Evolutionary conservation across 2,329 filamentous ascomycete genomes (phyloP).

Genomic region (Dendrostoma leiphaemia): DNA sequence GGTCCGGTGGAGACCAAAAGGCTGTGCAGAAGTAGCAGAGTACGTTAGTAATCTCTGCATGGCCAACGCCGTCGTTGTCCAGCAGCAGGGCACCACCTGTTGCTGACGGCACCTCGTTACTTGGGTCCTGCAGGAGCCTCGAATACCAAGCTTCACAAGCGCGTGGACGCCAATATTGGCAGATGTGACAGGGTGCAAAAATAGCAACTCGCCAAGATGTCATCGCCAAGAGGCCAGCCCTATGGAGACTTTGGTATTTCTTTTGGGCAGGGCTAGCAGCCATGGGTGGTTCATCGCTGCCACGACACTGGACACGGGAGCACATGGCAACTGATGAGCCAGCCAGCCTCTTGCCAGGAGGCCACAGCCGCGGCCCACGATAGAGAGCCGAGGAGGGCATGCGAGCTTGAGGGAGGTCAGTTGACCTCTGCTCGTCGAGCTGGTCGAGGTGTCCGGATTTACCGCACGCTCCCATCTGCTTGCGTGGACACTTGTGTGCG

Average conservation of each 20-base stretch:
- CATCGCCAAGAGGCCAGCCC: not conserved
- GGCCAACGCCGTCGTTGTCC: too few species aligned
- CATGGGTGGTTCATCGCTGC: not conserved
- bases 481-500: not conserved
- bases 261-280: not conserved
- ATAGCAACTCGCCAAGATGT: not conserved
- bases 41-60: too few species aligned
- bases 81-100: too few species aligned
- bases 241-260: not conserved
- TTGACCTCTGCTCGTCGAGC: not conserved
- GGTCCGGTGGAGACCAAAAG: constrained; percentile 12
- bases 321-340: not conserved
- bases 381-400: too few species aligned
- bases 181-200: not conserved
- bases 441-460: not conserved
- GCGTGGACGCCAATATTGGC: not conserved
- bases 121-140: too few species aligned
- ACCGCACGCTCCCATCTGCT: too few species aligned
- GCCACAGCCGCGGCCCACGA: too few species aligned
- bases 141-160: not conserved
- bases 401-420: too few species aligned
- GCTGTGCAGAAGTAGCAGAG: too few species aligned
- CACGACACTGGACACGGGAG: not conserved
- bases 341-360: not conserved
- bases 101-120: too few species aligned